Percentiles rank a stretch among this genome's conserved stretches.
Conservation (phyloP, 2,329 filamentous ascomycete genomes). For the Fusarium bulbicola region DNA sequence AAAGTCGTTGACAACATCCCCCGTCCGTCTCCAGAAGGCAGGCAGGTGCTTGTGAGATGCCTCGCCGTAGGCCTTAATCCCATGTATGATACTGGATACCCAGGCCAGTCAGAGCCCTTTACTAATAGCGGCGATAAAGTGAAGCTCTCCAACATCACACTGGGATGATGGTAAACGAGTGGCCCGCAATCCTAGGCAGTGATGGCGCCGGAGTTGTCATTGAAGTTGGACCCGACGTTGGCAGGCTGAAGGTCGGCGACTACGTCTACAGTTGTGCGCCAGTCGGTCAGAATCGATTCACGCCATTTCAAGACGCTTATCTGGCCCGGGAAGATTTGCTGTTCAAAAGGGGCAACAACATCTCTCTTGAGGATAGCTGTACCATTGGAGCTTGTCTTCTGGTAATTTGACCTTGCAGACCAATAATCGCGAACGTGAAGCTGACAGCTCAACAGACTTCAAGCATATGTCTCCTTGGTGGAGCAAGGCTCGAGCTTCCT, state of each 20-base stretch:
- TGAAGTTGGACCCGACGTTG: conserved; percentile 43
- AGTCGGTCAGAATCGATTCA: conserved; percentile 45
- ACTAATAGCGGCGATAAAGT: conserved; percentile 14
- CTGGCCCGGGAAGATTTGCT: conserved; percentile 49
- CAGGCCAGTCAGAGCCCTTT: accelerated
- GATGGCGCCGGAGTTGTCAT: conserved; percentile 48
- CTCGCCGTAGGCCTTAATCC: conserved; percentile 49
- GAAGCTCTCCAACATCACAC: conserved; percentile 48
- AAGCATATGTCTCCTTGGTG: conserved; percentile 45
- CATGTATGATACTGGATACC: conserved; percentile 39
- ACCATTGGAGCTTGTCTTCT: conserved; percentile 49
- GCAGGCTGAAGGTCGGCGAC: conserved; percentile 47
- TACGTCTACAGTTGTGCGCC: conserved; percentile 48
- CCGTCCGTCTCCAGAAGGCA: conserved; percentile 42
- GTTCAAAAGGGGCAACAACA: conserved; percentile 42
- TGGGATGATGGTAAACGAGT: conserved; percentile 45
- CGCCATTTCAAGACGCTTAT: conserved; percentile 51
- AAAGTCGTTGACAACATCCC: conserved; percentile 34
- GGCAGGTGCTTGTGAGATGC: conserved; percentile 50
- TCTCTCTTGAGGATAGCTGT: conserved; percentile 45
- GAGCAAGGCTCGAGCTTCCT: conserved; percentile 39
- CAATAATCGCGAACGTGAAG: not conserved
- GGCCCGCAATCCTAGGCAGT: conserved; percentile 51
- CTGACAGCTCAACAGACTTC: conserved; percentile 40
- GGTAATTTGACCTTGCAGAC: conserved; percentile 28